phyloP scores from a whole-genome alignment of 768 basidiomycete genomes.

The Amanita jacksonii region DNA sequence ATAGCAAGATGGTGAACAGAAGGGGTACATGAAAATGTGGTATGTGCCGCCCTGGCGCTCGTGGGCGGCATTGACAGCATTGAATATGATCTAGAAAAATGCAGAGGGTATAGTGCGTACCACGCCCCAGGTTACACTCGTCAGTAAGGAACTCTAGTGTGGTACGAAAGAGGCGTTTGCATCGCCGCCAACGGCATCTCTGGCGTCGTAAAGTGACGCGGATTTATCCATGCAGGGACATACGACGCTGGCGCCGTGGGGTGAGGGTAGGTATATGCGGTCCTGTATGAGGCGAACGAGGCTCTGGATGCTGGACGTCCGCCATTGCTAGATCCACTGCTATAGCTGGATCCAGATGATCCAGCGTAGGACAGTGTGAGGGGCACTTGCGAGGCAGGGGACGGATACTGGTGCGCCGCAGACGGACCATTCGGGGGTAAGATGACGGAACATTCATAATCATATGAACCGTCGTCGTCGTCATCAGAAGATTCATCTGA shows the following conservation, averaged over 20 bases:
- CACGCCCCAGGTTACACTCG: not conserved
- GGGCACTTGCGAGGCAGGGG: slow-evolving; percentile 1
- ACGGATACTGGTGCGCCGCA: not conserved
- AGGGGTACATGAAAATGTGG: too few relatives aligned
- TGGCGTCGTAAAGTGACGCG: slow-evolving; percentile 7
- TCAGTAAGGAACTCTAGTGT: slow-evolving; percentile 2
- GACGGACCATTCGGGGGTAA: slow-evolving; percentile 5
- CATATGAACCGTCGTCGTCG: slow-evolving; percentile 18
- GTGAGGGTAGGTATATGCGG: slow-evolving; percentile 19
- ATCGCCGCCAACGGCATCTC: slow-evolving; percentile 4
- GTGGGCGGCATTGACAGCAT: too few relatives aligned
- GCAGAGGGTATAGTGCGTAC: not conserved
- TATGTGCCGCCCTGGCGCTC: too few relatives aligned
- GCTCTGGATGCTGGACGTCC: slow-evolving; percentile 6
- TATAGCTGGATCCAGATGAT: not conserved
- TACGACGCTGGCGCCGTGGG: slow-evolving; percentile 20
- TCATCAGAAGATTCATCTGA: slow-evolving; percentile 18
- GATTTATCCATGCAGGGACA: slow-evolving; percentile 23
- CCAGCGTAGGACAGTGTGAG: not conserved
- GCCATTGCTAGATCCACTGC: not conserved
- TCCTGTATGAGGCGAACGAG: slow-evolving; percentile 10
- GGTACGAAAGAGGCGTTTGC: slow-evolving; percentile 6
- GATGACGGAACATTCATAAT: slow-evolving; percentile 19
- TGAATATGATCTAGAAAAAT: too few relatives aligned
- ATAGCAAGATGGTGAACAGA: too few relatives aligned